Evolutionary conservation across 116 monocot genomes (phyloP).

Genomic region (Dioscorea cayenensis): DNA sequence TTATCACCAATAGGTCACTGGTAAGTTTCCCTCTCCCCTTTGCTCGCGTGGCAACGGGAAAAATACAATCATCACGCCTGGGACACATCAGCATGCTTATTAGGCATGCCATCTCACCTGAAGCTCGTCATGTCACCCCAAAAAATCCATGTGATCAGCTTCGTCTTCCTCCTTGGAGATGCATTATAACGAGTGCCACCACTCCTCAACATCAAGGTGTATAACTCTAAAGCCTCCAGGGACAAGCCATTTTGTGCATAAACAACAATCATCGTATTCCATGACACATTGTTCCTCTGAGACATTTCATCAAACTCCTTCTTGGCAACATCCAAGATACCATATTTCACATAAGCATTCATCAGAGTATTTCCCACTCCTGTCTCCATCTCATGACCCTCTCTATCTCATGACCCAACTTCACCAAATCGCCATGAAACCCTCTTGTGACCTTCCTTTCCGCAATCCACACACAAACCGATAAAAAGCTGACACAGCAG

Average conservation of each 20-base stretch:
- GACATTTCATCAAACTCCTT: slow-evolving; percentile 66
- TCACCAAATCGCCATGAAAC: slow-evolving; percentile 48
- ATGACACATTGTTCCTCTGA: slow-evolving; percentile 64
- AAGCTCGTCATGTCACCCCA: too few species aligned
- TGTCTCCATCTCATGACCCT: slow-evolving; percentile 35
- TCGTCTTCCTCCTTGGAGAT: too few species aligned
- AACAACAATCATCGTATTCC: slow-evolving; percentile 80
- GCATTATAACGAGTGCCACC: slow-evolving; percentile 29
- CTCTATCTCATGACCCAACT: slow-evolving; percentile 39
- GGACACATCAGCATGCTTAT: too few species aligned
- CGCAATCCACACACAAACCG: slow-evolving; percentile 43
- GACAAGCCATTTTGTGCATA: slow-evolving; percentile 67
- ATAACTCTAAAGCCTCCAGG: slow-evolving; percentile 49
- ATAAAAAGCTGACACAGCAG: slow-evolving; percentile 42
- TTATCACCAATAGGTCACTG: too few species aligned
- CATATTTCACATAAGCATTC: slow-evolving; percentile 69
- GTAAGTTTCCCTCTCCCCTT: too few species aligned
- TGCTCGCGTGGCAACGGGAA: too few species aligned
- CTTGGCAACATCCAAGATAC: slow-evolving; percentile 37
- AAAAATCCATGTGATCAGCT: too few species aligned
- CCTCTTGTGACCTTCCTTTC: slow-evolving; percentile 19
- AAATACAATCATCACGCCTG: too few species aligned
- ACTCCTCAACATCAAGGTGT: slow-evolving; percentile 34
- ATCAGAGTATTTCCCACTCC: slow-evolving; percentile 68
- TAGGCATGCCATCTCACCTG: too few species aligned